Percentiles rank a stretch among this genome's conserved stretches.
Conservation (phyloP, 768 basidiomycete genomes). For the Calocybe indica region DNA sequence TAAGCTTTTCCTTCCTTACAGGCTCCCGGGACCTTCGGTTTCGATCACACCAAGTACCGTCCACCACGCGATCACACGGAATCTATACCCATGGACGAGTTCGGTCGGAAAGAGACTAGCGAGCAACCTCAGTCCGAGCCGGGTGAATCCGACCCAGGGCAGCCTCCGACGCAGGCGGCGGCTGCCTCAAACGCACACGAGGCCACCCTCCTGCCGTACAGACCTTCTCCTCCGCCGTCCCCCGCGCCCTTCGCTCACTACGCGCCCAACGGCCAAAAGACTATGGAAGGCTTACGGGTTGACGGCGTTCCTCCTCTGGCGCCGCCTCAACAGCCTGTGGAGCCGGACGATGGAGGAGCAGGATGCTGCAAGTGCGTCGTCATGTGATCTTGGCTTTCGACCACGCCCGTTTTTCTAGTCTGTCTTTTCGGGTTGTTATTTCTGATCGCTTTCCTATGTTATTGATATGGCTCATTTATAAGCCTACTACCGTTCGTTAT, state of each 20-base stretch:
- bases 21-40: conserved; percentile 85
- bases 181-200: conserved; percentile 15
- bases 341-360: conserved; percentile 42
- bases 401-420: not conserved
- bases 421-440: not conserved
- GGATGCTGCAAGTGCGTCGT: conserved; percentile 82
- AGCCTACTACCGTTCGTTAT: not conserved
- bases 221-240: conserved; percentile 38
- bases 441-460: too few relatives aligned
- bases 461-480: too few relatives aligned
- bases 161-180: conserved; percentile 10
- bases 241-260: conserved; percentile 67
- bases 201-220: conserved; percentile 21
- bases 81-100: conserved; percentile 59
- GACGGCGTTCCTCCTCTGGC: too few relatives aligned
- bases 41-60: conserved; percentile 66
- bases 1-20: conserved; percentile 16
- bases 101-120: conserved; percentile 39
- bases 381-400: conserved; percentile 51
- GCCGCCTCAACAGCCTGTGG: conserved; percentile 19
- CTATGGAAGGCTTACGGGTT: not conserved
- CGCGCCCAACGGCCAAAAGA: conserved; percentile 21
- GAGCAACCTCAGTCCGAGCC: conserved; percentile 12
- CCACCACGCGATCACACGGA: conserved; percentile 35
- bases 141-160: conserved; percentile 15